Percentiles rank a stretch among this genome's conserved stretches.
These are phyloP conservation scores for Mucor sp. DNA, from an alignment of 371 early-diverging fungal species.

Conservation along the genomic window DNA sequence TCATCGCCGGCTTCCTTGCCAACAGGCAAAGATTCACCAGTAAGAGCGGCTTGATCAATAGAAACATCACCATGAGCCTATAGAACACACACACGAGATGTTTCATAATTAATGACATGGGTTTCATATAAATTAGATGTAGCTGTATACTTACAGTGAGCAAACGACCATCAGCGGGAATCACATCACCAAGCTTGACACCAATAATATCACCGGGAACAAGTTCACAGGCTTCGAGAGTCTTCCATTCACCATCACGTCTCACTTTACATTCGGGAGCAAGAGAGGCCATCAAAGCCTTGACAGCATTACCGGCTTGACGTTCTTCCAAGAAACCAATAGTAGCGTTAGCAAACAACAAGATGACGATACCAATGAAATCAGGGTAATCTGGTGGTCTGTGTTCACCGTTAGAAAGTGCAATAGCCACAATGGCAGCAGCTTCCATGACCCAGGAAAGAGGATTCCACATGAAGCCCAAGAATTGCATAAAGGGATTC, in stretches of 20 bases:
- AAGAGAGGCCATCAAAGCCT: slow-evolving; percentile 73
- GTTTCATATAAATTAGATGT: background rate
- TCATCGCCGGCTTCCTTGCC: slow-evolving; percentile 71
- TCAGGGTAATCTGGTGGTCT: slow-evolving; percentile 79
- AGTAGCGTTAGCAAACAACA: slow-evolving; percentile 80
- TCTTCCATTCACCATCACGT: slow-evolving; percentile 60
- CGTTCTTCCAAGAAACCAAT: slow-evolving; percentile 89
- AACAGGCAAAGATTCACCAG: slow-evolving; percentile 81
- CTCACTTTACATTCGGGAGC: slow-evolving; percentile 75
- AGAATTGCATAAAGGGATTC: slow-evolving; percentile 80
- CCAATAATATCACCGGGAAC: slow-evolving; percentile 79
- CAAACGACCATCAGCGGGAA: slow-evolving; percentile 76
- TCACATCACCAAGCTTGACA: slow-evolving; percentile 76
- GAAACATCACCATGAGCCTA: slow-evolving; percentile 53
- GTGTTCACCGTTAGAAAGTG: slow-evolving; percentile 65
- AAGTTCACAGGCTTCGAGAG: slow-evolving; percentile 54
- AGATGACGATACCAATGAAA: slow-evolving; percentile 79
- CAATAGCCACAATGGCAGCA: slow-evolving; percentile 76
- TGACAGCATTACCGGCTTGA: slow-evolving; percentile 75
- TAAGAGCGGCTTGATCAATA: slow-evolving; percentile 83
- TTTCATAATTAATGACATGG: slow-evolving; percentile 10
- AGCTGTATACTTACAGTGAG: slow-evolving; percentile 44
- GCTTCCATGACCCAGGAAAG: slow-evolving; percentile 83
- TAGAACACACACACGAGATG: slow-evolving; percentile 27
- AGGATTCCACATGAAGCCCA: slow-evolving; percentile 85